Evolutionary conservation across 345 rosid species (phyloP).

Genomic region (Citropsis articulata): DNA sequence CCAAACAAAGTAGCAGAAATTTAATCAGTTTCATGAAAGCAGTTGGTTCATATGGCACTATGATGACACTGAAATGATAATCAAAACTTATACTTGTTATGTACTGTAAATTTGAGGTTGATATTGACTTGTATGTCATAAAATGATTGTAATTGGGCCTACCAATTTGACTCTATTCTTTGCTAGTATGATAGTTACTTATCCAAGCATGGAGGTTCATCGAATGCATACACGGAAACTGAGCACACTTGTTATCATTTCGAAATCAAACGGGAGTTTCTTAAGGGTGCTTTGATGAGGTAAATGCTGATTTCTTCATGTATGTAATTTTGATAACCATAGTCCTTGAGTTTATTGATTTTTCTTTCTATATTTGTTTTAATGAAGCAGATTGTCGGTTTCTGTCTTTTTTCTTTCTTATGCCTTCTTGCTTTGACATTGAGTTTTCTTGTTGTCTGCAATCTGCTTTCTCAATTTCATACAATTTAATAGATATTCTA

Average conservation of each 20-base stretch:
- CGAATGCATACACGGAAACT: slow-evolving; percentile 93
- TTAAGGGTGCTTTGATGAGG: slow-evolving; percentile 86
- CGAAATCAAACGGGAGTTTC: slow-evolving; percentile 88
- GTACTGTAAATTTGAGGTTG: not conserved
- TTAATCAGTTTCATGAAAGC: not conserved
- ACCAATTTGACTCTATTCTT: slow-evolving; percentile 43
- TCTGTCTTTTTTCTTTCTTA: not conserved
- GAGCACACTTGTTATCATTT: slow-evolving; percentile 98
- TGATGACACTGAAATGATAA: not conserved
- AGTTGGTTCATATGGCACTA: not conserved
- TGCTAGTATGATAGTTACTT: slow-evolving; percentile 97
- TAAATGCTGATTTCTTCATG: slow-evolving; percentile 27
- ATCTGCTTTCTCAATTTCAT: not conserved
- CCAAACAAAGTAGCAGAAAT: not conserved
- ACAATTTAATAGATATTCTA: not conserved
- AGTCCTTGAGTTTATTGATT: not conserved
- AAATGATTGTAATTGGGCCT: slow-evolving; percentile 11
- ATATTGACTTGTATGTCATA: slow-evolving; percentile 1
- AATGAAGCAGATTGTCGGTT: not conserved
- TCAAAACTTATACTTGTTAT: not conserved
- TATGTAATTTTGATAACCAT: not conserved
- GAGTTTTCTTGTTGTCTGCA: not conserved
- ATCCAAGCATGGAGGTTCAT: slow-evolving; percentile 98
- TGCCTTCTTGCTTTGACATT: not conserved
- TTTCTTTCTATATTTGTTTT: not conserved